Percentiles rank a stretch among this genome's conserved stretches.
phyloP scores from a whole-genome alignment of 257 asterid genomes.

The Cinchona pubescens region DNA sequence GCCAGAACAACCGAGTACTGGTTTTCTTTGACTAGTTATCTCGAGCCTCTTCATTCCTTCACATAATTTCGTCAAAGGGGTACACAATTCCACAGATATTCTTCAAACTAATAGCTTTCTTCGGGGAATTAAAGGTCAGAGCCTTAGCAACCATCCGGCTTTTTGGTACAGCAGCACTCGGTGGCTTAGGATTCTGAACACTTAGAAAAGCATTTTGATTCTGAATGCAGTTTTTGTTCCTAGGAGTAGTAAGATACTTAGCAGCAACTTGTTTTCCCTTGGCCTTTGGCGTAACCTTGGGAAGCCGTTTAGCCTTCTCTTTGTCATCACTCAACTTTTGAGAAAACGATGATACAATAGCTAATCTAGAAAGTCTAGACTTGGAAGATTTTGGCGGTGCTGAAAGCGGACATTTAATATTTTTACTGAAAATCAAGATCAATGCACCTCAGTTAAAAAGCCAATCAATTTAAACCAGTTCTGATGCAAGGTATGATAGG shows the following conservation, averaged over 20 bases:
- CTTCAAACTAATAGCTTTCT: constrained; percentile 49
- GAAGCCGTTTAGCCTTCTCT: constrained; percentile 34
- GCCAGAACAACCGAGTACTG: constrained; percentile 33
- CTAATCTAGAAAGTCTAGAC: constrained; percentile 58
- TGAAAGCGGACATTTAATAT: constrained; percentile 68
- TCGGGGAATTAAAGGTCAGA: constrained; percentile 68
- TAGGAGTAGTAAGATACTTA: constrained; percentile 88
- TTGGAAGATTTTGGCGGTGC: constrained; percentile 83
- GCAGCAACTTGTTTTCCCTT: constrained; percentile 74
- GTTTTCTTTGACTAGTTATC: constrained; percentile 60
- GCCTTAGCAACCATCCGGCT: constrained; percentile 55
- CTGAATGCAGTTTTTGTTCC: constrained; percentile 52
- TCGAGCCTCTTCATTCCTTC: constrained; percentile 70
- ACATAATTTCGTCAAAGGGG: constrained; percentile 57
- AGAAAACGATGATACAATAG: constrained; percentile 52
- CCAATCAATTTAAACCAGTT: background rate
- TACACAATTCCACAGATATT: constrained; percentile 52
- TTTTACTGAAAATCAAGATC: constrained; percentile 42
- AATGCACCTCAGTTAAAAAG: background rate
- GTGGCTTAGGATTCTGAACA: constrained; percentile 59
- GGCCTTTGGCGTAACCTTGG: constrained; percentile 54
- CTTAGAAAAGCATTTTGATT: constrained; percentile 54
- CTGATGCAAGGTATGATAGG: background rate
- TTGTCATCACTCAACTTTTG: constrained; percentile 42
- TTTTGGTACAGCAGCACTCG: constrained; percentile 38